A percentile compares a stretch with the other conserved stretches of the same genome.
Conservation (phyloP, 805 yeast genomes). For the Komagataella kurtzmanii region DNA sequence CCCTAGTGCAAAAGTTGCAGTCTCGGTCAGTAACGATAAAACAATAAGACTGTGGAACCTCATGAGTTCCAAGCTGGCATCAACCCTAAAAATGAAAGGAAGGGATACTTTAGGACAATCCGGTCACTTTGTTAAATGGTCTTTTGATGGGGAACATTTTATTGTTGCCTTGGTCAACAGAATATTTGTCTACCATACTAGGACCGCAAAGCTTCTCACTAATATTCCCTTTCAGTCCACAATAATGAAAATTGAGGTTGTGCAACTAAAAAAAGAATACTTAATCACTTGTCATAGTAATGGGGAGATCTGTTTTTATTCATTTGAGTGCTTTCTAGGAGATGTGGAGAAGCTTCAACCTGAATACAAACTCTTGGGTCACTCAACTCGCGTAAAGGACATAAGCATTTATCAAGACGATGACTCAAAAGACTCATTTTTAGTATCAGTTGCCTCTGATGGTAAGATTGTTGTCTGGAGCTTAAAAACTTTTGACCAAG, state of each 20-base stretch:
- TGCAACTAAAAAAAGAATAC: conserved; percentile 37
- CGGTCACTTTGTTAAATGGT: conserved; percentile 59
- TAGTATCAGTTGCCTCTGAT: conserved; percentile 83
- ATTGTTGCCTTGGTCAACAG: conserved; percentile 62
- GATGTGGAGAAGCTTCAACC: conserved; percentile 12
- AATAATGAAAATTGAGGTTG: conserved; percentile 54
- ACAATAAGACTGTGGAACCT: conserved; percentile 87
- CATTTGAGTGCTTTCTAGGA: conserved; percentile 20
- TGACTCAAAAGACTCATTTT: conserved; percentile 20
- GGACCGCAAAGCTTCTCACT: conserved; percentile 41
- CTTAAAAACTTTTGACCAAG: conserved; percentile 50
- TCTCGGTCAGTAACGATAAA: conserved; percentile 77
- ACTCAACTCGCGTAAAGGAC: conserved; percentile 76
- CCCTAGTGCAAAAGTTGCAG: conserved; percentile 80
- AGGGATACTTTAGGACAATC: conserved; percentile 53
- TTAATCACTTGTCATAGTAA: conserved; percentile 56
- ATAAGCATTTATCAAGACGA: conserved; percentile 37
- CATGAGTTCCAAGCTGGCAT: conserved; percentile 94
- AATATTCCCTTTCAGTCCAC: conserved; percentile 40
- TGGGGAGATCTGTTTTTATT: conserved; percentile 54
- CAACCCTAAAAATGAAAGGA: conserved; percentile 59
- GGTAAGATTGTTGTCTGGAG: conserved; percentile 93
- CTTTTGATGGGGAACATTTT: conserved; percentile 52
- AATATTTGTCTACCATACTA: conserved; percentile 51
- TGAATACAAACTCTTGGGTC: conserved; percentile 50